Evolutionary conservation across 306 rosid species (phyloP).

Genomic region (Trichosanthes truncata): DNA sequence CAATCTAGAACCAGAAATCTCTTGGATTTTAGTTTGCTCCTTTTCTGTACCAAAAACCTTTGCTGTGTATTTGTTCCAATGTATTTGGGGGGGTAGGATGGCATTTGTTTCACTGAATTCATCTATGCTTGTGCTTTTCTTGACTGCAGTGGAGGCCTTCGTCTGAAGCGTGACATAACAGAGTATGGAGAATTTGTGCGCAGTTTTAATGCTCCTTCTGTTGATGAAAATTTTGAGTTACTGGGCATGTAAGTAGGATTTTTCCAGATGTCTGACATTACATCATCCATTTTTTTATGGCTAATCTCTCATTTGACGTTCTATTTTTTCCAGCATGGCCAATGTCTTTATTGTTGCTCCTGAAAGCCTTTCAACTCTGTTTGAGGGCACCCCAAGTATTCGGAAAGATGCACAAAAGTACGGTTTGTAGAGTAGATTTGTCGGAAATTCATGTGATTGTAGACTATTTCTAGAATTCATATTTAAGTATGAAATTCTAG

Average conservation of each 20-base stretch:
- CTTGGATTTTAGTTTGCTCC: neutral
- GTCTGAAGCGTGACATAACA: conserved; percentile 98
- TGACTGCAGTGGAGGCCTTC: conserved; percentile 70
- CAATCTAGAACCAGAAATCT: neutral
- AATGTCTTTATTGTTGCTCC: conserved; percentile 98
- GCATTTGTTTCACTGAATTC: neutral
- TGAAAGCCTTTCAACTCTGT: conserved; percentile 84
- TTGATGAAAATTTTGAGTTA: conserved; percentile 90
- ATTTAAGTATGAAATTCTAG: neutral
- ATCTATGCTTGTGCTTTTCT: conserved; percentile 11
- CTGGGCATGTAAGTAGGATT: conserved; percentile 78
- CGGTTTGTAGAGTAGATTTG: neutral
- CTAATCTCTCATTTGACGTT: conserved; percentile 15
- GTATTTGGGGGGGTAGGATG: neutral
- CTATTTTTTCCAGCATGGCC: conserved; percentile 57
- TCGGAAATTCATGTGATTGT: neutral
- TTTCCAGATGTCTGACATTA: conserved; percentile 4
- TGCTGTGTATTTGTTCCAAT: neutral
- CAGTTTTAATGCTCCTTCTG: conserved; percentile 79
- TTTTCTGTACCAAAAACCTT: neutral
- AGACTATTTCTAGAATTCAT: neutral
- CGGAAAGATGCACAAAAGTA: conserved; percentile 95
- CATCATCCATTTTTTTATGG: neutral
- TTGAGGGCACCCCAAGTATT: conserved; percentile 95
- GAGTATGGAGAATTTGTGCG: conserved; percentile 97